Evolutionary conservation across 2,329 filamentous ascomycete genomes (phyloP).

Genomic region (Fusarium subglutinans): DNA sequence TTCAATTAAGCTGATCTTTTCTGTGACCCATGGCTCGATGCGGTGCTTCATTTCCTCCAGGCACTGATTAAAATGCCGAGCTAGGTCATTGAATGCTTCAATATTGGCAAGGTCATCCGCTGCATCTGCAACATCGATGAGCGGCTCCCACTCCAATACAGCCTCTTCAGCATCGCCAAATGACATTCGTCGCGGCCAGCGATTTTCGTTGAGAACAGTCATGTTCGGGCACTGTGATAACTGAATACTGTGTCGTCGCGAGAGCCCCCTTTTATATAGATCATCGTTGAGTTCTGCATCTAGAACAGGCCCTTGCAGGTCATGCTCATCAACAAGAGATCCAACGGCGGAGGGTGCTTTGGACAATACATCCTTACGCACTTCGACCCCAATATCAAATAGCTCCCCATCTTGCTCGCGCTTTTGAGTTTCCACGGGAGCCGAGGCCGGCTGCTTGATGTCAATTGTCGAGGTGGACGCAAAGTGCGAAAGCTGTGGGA

Average conservation of each 20-base stretch:
- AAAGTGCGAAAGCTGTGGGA: constrained; percentile 39
- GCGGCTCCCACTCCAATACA: constrained; percentile 72
- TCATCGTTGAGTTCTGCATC: constrained; percentile 58
- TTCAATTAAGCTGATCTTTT: constrained; percentile 65
- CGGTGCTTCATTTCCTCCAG: constrained; percentile 62
- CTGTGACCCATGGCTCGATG: constrained; percentile 69
- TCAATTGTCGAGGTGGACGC: constrained; percentile 43
- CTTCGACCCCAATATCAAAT: constrained; percentile 50
- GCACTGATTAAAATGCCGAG: constrained; percentile 62
- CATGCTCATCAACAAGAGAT: constrained; percentile 67
- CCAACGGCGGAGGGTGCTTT: constrained; percentile 65
- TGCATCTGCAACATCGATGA: constrained; percentile 54
- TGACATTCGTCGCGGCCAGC: constrained; percentile 77
- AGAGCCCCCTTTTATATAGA: constrained; percentile 59
- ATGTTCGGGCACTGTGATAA: constrained; percentile 44
- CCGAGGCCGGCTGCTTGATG: constrained; percentile 30
- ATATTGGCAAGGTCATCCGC: constrained; percentile 42
- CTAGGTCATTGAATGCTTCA: constrained; percentile 59
- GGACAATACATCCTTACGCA: constrained; percentile 53
- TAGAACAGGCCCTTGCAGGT: constrained; percentile 64
- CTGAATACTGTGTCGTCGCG: constrained; percentile 69
- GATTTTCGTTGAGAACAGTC: constrained; percentile 61
- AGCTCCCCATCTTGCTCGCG: constrained; percentile 41
- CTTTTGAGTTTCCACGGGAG: constrained; percentile 35
- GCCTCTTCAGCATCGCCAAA: constrained; percentile 81